Evolutionary conservation across 2,329 filamentous ascomycete species (phyloP), one percentile per base, ranked within the genome.

Genomic region (Diaporthe australafricana): DNA sequence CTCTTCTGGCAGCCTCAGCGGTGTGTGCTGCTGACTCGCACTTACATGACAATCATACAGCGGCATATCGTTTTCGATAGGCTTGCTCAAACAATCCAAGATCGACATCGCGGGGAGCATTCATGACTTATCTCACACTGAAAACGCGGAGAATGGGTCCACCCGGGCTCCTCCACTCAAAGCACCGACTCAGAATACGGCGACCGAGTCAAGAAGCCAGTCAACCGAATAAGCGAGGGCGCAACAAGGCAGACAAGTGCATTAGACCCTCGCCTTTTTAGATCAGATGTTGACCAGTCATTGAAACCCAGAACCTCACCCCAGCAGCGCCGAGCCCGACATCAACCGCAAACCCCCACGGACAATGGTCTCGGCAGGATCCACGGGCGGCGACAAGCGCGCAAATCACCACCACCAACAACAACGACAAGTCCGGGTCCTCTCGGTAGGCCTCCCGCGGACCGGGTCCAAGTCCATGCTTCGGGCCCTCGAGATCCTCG

Each of bases 401-500:
- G 27, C n/a, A 14, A 40, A 38, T 30, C 60, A 47, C 57, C 17
- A n/a, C n/a, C n/a, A n/a, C n/a, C n/a, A n/a, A n/a, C n/a, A 35
- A 35, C 32, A 35, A 35, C 5, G 5, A 35, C 32, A 5, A 5
- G 32, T 38, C 40, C 47, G 42, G 42, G 70, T 70, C 63, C 70
- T 72, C 11, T 38, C 62, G 20, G 53, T 72, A 32, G 70, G 70
- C 47, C 70, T 72, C n/a, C 70, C 65, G 14, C 70, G 65, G 40
- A 72, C 65, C 22, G 70, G 70, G 38, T 69, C 70, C 52, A 47
- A 55, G 22, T 72, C 65, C 1, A 69, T 72, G 47, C 32, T 55
- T 11, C 53, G 52, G 2, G 70, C 65, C 27, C 65, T 69, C 11
- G 52, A 53, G 5, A 60, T 69, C 4, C 65, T 72, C 9, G 63